Evolutionary conservation across 164 flowering plant species (phyloP).

Genomic region (Euptelea pleiosperma): DNA sequence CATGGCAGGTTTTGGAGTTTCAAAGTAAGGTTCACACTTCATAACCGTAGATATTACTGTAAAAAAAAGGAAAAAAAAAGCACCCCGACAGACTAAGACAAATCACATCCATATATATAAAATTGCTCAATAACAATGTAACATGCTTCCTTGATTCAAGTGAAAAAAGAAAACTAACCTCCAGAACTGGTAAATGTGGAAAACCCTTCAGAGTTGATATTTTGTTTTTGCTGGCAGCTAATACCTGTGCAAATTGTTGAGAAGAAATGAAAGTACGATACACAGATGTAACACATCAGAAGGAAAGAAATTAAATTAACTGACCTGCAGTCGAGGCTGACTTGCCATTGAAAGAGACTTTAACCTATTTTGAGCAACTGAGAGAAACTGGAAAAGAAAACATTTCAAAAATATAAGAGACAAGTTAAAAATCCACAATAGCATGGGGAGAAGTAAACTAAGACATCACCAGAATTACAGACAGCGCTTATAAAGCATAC

Average conservation of each 20-base stretch:
- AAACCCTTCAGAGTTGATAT: constrained; percentile 88
- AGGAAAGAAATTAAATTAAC: constrained; percentile 6
- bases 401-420: neutral
- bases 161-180: constrained; percentile 46
- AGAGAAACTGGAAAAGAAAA: constrained; percentile 66
- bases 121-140: neutral
- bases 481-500: constrained; percentile 33
- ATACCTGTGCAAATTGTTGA: constrained; percentile 52
- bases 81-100: no score
- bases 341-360: constrained; percentile 96
- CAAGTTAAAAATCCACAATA: neutral
- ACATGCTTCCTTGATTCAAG: neutral
- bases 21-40: no score
- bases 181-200: constrained; percentile 91
- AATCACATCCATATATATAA: no score
- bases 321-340: constrained; percentile 97
- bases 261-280: constrained; percentile 5
- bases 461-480: neutral
- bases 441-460: neutral
- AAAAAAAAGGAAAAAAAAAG: no score
- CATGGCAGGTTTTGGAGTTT: no score
- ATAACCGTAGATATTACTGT: no score
- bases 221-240: constrained; percentile 98
- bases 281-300: neutral
- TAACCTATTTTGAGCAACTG: constrained; percentile 95